Conservation (phyloP, 495 filamentous ascomycete species). For the Lophium mytilinum region DNA sequence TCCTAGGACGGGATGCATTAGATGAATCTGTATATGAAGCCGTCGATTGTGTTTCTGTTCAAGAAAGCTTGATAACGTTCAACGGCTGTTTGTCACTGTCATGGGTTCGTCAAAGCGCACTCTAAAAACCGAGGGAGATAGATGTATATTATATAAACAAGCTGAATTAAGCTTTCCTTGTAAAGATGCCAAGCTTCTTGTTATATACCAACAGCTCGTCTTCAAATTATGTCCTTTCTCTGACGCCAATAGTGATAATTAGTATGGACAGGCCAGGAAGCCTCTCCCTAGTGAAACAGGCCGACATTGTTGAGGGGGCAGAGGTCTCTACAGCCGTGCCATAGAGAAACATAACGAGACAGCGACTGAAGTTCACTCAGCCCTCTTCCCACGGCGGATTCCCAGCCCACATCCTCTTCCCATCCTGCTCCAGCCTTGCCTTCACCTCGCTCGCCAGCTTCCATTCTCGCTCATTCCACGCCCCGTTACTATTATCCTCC, state of each 20-base stretch:
- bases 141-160: neutral
- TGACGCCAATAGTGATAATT: neutral
- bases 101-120: neutral
- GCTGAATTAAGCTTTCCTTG: too few species aligned
- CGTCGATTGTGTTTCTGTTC: neutral
- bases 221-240: neutral
- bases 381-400: constrained; percentile 7
- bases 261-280: neutral
- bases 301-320: neutral
- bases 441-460: neutral
- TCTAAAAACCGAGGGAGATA: neutral
- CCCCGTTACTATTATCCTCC: neutral
- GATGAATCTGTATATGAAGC: neutral
- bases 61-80: neutral
- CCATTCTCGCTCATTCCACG: constrained; percentile 8
- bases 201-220: neutral
- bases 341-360: neutral
- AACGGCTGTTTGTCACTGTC: neutral
- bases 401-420: constrained; percentile 7
- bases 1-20: too few species aligned
- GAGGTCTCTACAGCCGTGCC: neutral
- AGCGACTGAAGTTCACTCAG: neutral
- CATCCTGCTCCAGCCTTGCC: neutral
- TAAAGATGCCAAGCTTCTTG: too few species aligned
- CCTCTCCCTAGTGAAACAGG: neutral